Base-by-base conservation (phyloP, 2,329 filamentous ascomycete species). In the Didymella pomorum region DNA sequence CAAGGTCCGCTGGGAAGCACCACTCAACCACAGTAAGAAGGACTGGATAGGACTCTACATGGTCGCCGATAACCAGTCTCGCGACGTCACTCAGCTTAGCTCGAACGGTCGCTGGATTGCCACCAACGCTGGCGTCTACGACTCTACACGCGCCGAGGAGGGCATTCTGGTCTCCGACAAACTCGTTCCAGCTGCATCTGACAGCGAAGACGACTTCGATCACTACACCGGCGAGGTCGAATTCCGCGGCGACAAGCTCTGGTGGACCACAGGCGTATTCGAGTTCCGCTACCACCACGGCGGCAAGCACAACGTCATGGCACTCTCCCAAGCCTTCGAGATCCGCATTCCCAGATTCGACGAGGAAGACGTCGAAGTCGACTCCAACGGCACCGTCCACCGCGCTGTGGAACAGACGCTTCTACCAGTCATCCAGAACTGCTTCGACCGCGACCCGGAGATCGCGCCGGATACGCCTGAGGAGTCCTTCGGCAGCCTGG, bases 31-130 rank as follows among this genome's bases (percentile, higher is more conserved):
- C 78, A 89, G 88, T 79, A 93, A 90, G 74, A 90, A 89, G 70
- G 95, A 99, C 76, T 99, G 95, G 95, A 88, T 99, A 52, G 94
- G 94, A 4, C 83, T 99, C 6, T 99, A 98, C 81, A 93, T 93
- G 86, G 92, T 99, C 2, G 93, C 92, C 3, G 94, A 98, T 78
- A 99, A 97, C 72, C 86, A 88, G 7, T 95, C 91, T 8, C 87
- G 94, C 39, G 91, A 97, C 37, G 81, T 89, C 14, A 97, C 95
- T 2, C 88, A 91, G 51, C 87, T 97, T 10, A 87, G 92, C 4
- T 96, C 92, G 1, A 87, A 94, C 54, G 93, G 94, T 35, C 88
- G 95, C 56, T 99, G 95, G 95, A 83, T 92, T 31, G 90, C 93
- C 0, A 93, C 91, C 0, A 92, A 89, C 60, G 82, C 86, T 3